phyloP scores from a whole-genome alignment of 306 rosid genomes.

The Boehmeria nivea region DNA sequence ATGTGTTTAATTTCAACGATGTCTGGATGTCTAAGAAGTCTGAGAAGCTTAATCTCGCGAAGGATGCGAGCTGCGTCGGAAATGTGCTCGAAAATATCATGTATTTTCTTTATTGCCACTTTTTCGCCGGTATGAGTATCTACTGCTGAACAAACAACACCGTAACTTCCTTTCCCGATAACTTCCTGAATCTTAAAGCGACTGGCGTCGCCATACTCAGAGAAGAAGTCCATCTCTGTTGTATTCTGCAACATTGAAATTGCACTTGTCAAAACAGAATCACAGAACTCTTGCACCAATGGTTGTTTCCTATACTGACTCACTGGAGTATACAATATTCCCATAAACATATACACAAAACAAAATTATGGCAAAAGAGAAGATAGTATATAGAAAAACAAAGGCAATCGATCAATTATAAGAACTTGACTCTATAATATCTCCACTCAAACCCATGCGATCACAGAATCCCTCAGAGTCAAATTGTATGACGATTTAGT shows the following conservation, averaged over 20 bases:
- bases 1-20: slow-evolving; percentile 93
- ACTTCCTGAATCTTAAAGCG: slow-evolving; percentile 89
- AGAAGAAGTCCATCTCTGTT: slow-evolving; percentile 81
- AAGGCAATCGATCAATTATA: too few species aligned
- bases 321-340: too few species aligned
- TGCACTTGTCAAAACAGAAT: slow-evolving; percentile 25
- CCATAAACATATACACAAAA: too few species aligned
- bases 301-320: too few species aligned
- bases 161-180: slow-evolving; percentile 93
- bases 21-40: slow-evolving; percentile 94
- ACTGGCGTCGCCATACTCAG: slow-evolving; percentile 83
- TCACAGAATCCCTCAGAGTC: too few species aligned
- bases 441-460: too few species aligned
- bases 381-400: too few species aligned
- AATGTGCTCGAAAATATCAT: slow-evolving; percentile 83
- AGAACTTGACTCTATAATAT: too few species aligned
- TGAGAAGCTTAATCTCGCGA: slow-evolving; percentile 94
- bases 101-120: slow-evolving; percentile 93
- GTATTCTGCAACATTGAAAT: slow-evolving; percentile 50
- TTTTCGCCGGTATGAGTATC: slow-evolving; percentile 83
- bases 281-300: slow-evolving; percentile 1
- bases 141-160: slow-evolving; percentile 92
- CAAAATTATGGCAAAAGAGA: too few species aligned
- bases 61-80: slow-evolving; percentile 97
- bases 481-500: too few species aligned